Evolutionary conservation across 805 yeast species (phyloP), one percentile per base, ranked within the genome.

Genomic region (Candida ovalis): DNA sequence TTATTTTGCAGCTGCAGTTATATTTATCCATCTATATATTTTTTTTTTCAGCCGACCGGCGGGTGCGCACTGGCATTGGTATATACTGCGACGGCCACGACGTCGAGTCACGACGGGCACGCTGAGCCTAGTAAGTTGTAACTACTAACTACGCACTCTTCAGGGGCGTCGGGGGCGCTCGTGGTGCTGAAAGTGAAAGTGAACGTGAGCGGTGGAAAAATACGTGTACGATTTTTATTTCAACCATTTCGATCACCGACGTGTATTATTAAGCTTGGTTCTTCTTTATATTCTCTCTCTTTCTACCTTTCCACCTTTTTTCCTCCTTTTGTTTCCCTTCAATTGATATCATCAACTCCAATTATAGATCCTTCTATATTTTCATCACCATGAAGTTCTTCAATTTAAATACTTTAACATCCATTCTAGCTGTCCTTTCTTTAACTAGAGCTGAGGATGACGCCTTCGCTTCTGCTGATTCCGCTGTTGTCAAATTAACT

Each of bases 401-500:
- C 44, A 59, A 63, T 38, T 46, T 72, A 50, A 62, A 66, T 44
- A 62, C 75, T 13, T 55, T 76, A 47, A 66, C 75, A 38, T 58
- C 75, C 12, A 50, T 74, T n/a, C 60, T 76, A 35, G 74, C 76
- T 17, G 67, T 63, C 25, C 54, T 70, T 40, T 54, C 64, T 17
- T 42, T 66, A 4, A 52, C 61, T 13, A 49, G 52, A 18, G 48
- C 55, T 18, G 77, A 70, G 27, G 84, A 77, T 30, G 80, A 77
- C 12, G 95, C 95, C 43, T 67, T 77, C 50, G 95, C 95, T 32
- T 83, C 86, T 52, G 84, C 83, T 50, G 88, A 86, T 63, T 86
- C 96, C 40, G 94, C 91, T 30, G 98, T 92, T 42, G 88, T 88
- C 56, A 82, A 86, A 66, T 78, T 92, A 55, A 79, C 86, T 35